These are phyloP conservation scores for Paraconiothyrium brasiliense DNA, from an alignment of 2,329 filamentous ascomycete species.

Conservation along the genomic window DNA sequence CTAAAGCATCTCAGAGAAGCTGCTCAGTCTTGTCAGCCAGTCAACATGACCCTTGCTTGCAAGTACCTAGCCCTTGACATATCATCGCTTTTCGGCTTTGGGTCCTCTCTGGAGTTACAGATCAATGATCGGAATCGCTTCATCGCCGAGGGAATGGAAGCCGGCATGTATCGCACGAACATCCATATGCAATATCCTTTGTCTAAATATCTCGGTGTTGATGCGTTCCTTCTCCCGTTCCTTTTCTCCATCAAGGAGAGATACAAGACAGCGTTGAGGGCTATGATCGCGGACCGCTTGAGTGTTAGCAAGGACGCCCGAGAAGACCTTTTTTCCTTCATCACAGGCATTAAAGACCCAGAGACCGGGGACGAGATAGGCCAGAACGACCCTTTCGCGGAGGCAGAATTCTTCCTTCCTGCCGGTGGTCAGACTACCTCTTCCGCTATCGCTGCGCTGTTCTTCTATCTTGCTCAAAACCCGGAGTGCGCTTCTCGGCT, in stretches of 20 bases:
- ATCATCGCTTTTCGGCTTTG: conserved; percentile 51
- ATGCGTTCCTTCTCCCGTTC: conserved; percentile 1
- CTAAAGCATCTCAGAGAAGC: conserved; percentile 10
- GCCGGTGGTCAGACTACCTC: conserved; percentile 42
- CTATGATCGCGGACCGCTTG: conserved; percentile 12
- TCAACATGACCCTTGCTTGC: conserved; percentile 20
- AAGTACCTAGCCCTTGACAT: conserved; percentile 46
- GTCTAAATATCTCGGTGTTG: conserved; percentile 1
- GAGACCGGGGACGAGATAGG: conserved; percentile 40
- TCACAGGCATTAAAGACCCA: conserved; percentile 50
- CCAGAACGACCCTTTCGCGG: conserved; percentile 29
- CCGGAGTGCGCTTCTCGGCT: conserved; percentile 24
- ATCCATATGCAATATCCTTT: conserved; percentile 10
- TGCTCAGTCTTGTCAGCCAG: conserved; percentile 34
- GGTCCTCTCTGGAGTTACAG: conserved; percentile 37
- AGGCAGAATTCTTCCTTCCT: conserved; percentile 21
- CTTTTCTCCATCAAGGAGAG: conserved; percentile 12
- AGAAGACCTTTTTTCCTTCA: conserved; percentile 52
- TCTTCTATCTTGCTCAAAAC: conserved; percentile 50
- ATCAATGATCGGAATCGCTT: conserved; percentile 29
- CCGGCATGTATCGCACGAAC: conserved; percentile 1
- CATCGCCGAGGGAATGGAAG: conserved; percentile 18
- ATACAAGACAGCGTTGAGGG: conserved; percentile 9
- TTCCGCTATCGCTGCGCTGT: conserved; percentile 32
- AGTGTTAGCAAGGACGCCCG: conserved; percentile 18